These are phyloP conservation scores for Cucurbita ficifolia DNA, from an alignment of 306 rosid genomes.

Conservation along the genomic window DNA sequence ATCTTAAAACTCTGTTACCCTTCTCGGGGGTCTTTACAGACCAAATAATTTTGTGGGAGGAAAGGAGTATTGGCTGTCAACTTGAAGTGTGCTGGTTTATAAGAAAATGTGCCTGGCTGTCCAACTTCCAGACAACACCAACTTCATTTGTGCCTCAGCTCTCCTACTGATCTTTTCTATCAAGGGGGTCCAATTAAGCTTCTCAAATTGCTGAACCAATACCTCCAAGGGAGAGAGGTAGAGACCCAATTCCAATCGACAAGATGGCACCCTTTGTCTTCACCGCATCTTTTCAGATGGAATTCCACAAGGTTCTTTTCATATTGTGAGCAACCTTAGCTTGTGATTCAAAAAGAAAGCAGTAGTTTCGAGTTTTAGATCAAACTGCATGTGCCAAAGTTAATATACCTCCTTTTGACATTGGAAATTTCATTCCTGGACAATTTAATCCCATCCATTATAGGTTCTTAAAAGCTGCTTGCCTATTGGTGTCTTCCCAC, in stretches of 20 bases:
- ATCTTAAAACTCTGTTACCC: background rate
- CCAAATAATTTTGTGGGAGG: background rate
- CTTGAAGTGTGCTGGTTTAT: background rate
- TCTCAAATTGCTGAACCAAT: background rate
- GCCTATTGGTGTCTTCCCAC: background rate
- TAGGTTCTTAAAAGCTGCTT: background rate
- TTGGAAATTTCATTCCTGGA: background rate
- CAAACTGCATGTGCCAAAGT: background rate
- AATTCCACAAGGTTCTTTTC: background rate
- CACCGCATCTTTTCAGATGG: background rate
- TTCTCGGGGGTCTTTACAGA: background rate
- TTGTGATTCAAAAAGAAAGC: background rate
- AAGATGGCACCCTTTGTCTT: background rate
- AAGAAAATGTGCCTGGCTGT: background rate
- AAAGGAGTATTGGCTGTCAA: background rate
- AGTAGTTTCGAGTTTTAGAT: background rate
- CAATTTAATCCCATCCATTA: background rate
- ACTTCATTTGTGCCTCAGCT: background rate
- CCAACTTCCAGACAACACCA: background rate
- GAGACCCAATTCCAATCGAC: background rate
- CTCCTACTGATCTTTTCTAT: background rate
- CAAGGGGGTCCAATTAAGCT: background rate
- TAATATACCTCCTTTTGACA: background rate
- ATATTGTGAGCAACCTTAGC: background rate
- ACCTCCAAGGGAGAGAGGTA: background rate